Percentiles rank a stretch among this genome's conserved stretches.
phyloP scores from a whole-genome alignment of 768 basidiomycete species.

The Rhizopogon roseolus region DNA sequence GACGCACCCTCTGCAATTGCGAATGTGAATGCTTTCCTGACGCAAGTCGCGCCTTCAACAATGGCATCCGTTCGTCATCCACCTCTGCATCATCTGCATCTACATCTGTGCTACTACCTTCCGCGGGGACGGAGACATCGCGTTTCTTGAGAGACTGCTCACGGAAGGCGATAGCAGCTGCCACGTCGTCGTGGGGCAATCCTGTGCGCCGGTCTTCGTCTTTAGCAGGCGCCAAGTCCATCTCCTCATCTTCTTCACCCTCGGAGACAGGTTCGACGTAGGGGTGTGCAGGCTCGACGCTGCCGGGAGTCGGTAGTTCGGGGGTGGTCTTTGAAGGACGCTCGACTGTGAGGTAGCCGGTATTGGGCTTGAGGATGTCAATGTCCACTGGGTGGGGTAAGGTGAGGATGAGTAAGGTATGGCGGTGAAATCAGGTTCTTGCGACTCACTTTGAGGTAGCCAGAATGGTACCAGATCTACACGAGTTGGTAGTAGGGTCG shows the following conservation, averaged over 20 bases:
- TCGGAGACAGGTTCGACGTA: constrained; percentile 94
- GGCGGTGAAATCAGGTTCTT: not conserved
- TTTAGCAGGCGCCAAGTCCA: constrained; percentile 58
- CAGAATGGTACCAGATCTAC: constrained; percentile 98
- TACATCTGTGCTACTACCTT: constrained; percentile 3
- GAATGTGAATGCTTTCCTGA: constrained; percentile 6
- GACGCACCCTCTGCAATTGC: too few relatives aligned
- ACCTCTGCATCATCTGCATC: constrained; percentile 21
- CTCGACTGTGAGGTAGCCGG: constrained; percentile 71
- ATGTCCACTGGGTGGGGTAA: constrained; percentile 72
- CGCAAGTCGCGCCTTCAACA: constrained; percentile 24
- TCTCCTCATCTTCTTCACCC: constrained; percentile 86
- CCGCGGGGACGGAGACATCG: constrained; percentile 5
- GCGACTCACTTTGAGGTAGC: constrained; percentile 81
- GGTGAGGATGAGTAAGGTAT: not conserved
- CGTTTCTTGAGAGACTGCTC: constrained; percentile 70
- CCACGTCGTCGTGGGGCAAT: constrained; percentile 65
- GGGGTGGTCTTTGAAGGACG: constrained; percentile 64
- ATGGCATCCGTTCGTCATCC: constrained; percentile 33
- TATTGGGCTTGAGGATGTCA: constrained; percentile 91
- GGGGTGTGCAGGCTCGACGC: constrained; percentile 33
- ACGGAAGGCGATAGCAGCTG: constrained; percentile 82
- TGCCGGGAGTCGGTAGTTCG: constrained; percentile 37
- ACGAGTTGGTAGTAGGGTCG: constrained; percentile 85
- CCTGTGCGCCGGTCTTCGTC: constrained; percentile 84